Evolutionary conservation across 2,329 filamentous ascomycete genomes (phyloP).

Genomic region (Aspergillus sp.): DNA sequence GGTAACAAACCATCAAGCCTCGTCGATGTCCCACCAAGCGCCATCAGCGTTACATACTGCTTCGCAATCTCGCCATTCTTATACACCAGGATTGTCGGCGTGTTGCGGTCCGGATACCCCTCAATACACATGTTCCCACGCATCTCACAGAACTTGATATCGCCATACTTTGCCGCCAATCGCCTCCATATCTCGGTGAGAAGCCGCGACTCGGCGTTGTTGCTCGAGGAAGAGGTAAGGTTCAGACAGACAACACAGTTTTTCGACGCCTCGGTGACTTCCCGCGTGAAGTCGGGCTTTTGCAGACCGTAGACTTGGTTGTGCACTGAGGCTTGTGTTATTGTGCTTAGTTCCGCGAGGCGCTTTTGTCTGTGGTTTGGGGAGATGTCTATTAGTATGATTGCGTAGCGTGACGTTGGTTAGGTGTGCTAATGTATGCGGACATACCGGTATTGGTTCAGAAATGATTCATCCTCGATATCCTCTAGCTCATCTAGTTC

Average conservation of each 20-base stretch:
- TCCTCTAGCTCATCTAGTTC: slow-evolving; percentile 94
- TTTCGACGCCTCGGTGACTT: slow-evolving; percentile 87
- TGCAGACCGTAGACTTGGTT: slow-evolving; percentile 91
- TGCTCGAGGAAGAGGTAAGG: slow-evolving; percentile 73
- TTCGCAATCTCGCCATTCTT: slow-evolving; percentile 87
- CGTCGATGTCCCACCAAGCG: slow-evolving; percentile 71
- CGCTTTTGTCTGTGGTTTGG: slow-evolving; percentile 64
- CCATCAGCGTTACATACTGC: slow-evolving; percentile 86
- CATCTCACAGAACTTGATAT: slow-evolving; percentile 98
- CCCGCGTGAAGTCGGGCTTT: slow-evolving; percentile 87
- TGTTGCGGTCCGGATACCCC: slow-evolving; percentile 92
- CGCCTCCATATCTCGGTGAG: slow-evolving; percentile 83
- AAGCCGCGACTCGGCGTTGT: slow-evolving; percentile 81
- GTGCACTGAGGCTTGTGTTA: slow-evolving; percentile 76
- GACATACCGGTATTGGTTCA: slow-evolving; percentile 72
- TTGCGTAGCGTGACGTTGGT: slow-evolving; percentile 59
- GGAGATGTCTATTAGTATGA: neutral
- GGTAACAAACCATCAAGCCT: slow-evolving; percentile 54
- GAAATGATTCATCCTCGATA: slow-evolving; percentile 88
- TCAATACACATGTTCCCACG: slow-evolving; percentile 90
- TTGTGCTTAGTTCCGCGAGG: slow-evolving; percentile 73
- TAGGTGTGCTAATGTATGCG: slow-evolving; percentile 69
- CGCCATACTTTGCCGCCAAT: slow-evolving; percentile 80
- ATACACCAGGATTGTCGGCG: slow-evolving; percentile 90
- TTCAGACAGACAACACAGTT: slow-evolving; percentile 71